A percentile compares a stretch with the other conserved stretches of the same genome.
Evolutionary conservation across 371 early-diverging fungal species (phyloP).

Genomic region (Zychaea mexicana): DNA sequence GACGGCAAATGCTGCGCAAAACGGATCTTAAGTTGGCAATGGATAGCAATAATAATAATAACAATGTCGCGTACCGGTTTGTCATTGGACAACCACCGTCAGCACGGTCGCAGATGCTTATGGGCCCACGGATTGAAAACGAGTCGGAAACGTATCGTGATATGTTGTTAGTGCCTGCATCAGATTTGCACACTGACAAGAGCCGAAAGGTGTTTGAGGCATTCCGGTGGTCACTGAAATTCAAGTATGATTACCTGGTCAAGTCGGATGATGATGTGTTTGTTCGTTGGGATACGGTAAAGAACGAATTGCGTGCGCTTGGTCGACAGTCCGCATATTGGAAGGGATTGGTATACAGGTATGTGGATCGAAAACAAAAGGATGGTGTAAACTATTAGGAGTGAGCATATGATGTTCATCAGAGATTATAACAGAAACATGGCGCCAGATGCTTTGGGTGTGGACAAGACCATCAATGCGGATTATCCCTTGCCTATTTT

Average conservation of each 20-base stretch:
- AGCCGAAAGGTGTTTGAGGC: slow-evolving; percentile 59
- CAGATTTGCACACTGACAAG: slow-evolving; percentile 50
- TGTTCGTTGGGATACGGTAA: slow-evolving; percentile 59
- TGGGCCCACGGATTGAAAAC: slow-evolving; percentile 42
- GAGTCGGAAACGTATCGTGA: slow-evolving; percentile 55
- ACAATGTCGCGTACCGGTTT: slow-evolving; percentile 51
- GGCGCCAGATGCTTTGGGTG: slow-evolving; percentile 26
- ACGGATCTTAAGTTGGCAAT: slow-evolving; percentile 43
- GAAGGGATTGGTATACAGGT: slow-evolving; percentile 65
- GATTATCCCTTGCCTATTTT: slow-evolving; percentile 58
- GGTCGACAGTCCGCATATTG: slow-evolving; percentile 48
- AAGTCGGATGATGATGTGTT: slow-evolving; percentile 69
- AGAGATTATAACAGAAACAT: slow-evolving; percentile 36
- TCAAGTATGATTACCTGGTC: slow-evolving; percentile 55
- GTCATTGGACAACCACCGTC: slow-evolving; percentile 60
- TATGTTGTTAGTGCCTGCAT: slow-evolving; percentile 57
- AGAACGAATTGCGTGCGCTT: slow-evolving; percentile 34
- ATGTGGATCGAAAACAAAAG: no score
- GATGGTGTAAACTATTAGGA: neutral
- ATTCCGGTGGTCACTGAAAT: slow-evolving; percentile 49
- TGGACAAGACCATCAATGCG: slow-evolving; percentile 12
- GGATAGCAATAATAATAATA: slow-evolving; percentile 24
- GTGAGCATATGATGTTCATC: neutral
- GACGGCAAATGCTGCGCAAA: slow-evolving; percentile 47
- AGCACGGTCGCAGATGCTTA: slow-evolving; percentile 33